Base-by-base conservation (phyloP, 2,329 filamentous ascomycete species). In the Microsporum ferrugineum region DNA sequence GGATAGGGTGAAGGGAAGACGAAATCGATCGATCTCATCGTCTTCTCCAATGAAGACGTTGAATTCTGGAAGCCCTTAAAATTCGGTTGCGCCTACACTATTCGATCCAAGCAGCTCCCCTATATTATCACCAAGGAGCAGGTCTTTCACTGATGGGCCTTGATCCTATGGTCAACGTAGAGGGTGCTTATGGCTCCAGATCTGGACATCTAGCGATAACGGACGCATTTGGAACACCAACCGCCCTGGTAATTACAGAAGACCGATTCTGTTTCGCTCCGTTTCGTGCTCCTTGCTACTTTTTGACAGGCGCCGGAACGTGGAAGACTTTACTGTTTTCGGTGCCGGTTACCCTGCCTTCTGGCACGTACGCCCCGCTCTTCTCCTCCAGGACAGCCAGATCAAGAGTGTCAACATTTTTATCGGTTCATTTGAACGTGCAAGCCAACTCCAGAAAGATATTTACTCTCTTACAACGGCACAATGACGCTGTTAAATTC, bases 291-390 rank as follows among this genome's bases (percentile, higher is more conserved):
- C 77, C 4, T 81, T 82, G 10, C 82, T 86, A 61, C 77, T 87
- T 66, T 78, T 87, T 17, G 83, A 83, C 69, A 81, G 73, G 68
- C 88, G 92, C 61, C 78, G 82, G 60, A 81, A 82, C 33, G 86
- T 95, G 47, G 85, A 87, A 70, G 89, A 86, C 12, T 71, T 96
- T 8, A 86, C 87, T 12, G 87, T 95, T 59, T 97, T 96, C 71
- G 92, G 92, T 29, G 86, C 88, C 38, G 92, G 92, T 53, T 85
- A 87, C 67, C 91, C 96, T 76, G 92, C 92, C 10, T 95, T 92
- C 77, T 97, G 91, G 91, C 92, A 96, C 71, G 84, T 95, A 49
- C 86, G 91, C 0, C 81, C 97, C 3, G 87, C 91, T 0, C 80
- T 97, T 65, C 80, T 94, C 57, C 69, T 79, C 34, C 87, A 82